These are phyloP conservation scores for Ensete glaucum DNA, from an alignment of 176 grass and related monocot species.

Conservation along the genomic window DNA sequence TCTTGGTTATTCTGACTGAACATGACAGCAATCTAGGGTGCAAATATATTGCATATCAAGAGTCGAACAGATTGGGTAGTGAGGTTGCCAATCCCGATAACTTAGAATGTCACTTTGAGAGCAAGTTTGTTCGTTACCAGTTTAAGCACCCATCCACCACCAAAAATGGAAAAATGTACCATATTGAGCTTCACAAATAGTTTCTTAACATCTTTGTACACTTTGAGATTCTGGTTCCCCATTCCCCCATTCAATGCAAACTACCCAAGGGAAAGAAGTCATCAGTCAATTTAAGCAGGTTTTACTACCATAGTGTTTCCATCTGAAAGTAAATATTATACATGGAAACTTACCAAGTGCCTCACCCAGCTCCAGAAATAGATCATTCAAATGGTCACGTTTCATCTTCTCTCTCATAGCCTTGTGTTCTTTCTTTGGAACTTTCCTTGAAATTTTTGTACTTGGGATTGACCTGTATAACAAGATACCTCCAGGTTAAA, in stretches of 20 bases:
- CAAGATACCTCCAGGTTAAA: not conserved
- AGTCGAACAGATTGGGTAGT: no score
- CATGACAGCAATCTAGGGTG: no score
- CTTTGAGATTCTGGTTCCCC: not conserved
- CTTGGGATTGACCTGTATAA: conserved; percentile 7
- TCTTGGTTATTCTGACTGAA: no score
- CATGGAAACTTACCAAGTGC: conserved; percentile 11
- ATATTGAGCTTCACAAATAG: no score
- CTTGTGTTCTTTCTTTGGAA: conserved; percentile 22
- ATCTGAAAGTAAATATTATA: not conserved
- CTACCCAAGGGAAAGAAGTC: not conserved
- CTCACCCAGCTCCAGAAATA: conserved; percentile 21
- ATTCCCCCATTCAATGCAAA: not conserved
- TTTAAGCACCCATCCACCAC: no score
- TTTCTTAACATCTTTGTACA: no score
- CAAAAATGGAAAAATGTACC: no score
- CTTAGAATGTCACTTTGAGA: no score
- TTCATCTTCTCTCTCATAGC: conserved; percentile 24
- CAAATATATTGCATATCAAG: no score
- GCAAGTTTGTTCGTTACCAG: no score
- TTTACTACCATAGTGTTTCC: not conserved
- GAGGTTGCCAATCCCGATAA: no score
- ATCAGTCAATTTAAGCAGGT: not conserved
- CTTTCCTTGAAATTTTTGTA: conserved; percentile 7
- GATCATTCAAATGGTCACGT: conserved; percentile 22